These are phyloP conservation scores for Flueggea neowawraea DNA, from an alignment of 441 rosid genomes.

Conservation along the genomic window DNA sequence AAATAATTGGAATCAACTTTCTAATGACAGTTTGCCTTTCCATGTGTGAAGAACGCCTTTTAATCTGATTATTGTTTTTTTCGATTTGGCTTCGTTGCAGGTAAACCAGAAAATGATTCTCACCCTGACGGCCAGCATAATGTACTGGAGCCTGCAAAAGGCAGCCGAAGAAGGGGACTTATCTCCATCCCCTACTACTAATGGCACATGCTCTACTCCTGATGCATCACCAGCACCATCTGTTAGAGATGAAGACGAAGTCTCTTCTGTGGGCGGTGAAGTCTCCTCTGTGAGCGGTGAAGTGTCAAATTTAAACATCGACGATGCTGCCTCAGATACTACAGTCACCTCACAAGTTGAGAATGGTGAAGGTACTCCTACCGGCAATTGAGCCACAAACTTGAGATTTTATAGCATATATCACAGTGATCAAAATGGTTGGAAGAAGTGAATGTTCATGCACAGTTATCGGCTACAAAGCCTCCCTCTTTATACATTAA, in stretches of 20 bases:
- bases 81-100: slow-evolving; percentile 34
- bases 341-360: slow-evolving; percentile 49
- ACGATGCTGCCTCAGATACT: slow-evolving; percentile 53
- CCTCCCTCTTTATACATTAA: too few relatives aligned
- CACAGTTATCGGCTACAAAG: too few relatives aligned
- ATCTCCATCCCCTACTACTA: slow-evolving; percentile 30
- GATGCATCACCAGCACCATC: slow-evolving; percentile 73
- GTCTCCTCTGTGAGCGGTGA: slow-evolving; percentile 61
- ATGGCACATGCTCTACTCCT: slow-evolving; percentile 31
- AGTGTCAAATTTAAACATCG: slow-evolving; percentile 46
- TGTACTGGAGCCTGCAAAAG: slow-evolving; percentile 90
- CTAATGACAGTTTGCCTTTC: neutral
- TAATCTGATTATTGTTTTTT: neutral
- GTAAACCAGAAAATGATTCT: slow-evolving; percentile 98
- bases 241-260: slow-evolving; percentile 70
- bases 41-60: neutral
- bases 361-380: slow-evolving; percentile 32
- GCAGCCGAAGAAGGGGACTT: slow-evolving; percentile 49
- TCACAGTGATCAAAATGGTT: too few relatives aligned
- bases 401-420: too few relatives aligned
- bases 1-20: neutral
- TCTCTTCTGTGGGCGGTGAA: slow-evolving; percentile 58
- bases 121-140: slow-evolving; percentile 82
- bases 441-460: too few relatives aligned
- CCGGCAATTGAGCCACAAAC: too few relatives aligned